A percentile compares a stretch with the other conserved stretches of the same genome.
These are phyloP conservation scores for Ceratobasidium sp. DNA, from an alignment of 1,284 basidiomycete species.

Conservation along the genomic window DNA sequence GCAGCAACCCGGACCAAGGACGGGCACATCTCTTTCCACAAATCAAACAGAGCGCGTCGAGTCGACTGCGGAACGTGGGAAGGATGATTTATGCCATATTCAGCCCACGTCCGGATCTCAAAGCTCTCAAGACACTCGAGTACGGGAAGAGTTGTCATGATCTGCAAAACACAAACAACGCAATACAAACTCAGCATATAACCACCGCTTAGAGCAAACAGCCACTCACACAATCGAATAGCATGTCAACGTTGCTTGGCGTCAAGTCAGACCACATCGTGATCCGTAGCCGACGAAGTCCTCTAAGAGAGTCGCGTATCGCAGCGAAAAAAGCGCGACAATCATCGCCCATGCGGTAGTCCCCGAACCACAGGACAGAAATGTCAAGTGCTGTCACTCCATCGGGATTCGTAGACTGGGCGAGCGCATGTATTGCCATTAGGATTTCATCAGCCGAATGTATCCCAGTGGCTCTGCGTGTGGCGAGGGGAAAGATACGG, in stretches of 20 bases:
- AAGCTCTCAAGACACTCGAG: constrained; percentile 31
- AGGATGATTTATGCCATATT: constrained; percentile 39
- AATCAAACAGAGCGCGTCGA: constrained; percentile 31
- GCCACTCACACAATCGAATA: constrained; percentile 34
- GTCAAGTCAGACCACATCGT: constrained; percentile 33
- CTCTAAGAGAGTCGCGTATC: constrained; percentile 27
- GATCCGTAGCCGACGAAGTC: constrained; percentile 18
- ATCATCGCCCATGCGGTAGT: constrained; percentile 32
- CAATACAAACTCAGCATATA: constrained; percentile 33
- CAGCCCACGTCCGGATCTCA: constrained; percentile 39
- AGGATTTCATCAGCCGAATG: constrained; percentile 33
- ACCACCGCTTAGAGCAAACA: background rate
- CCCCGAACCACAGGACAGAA: constrained; percentile 23
- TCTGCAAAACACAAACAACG: constrained; percentile 11
- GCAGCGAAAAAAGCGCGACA: constrained; percentile 31
- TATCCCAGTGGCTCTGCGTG: constrained; percentile 14
- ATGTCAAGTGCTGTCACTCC: constrained; percentile 24
- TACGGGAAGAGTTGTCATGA: constrained; percentile 30
- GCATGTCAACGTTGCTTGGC: constrained; percentile 29
- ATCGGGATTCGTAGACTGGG: constrained; percentile 25
- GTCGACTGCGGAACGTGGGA: constrained; percentile 21
- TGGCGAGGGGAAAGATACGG: constrained; percentile 21
- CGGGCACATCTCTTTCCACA: constrained; percentile 39
- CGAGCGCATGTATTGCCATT: constrained; percentile 30
- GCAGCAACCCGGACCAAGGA: constrained; percentile 25